These are phyloP conservation scores for Candolleomyces aberdarensis DNA, from an alignment of 768 basidiomycete species.

Conservation along the genomic window DNA sequence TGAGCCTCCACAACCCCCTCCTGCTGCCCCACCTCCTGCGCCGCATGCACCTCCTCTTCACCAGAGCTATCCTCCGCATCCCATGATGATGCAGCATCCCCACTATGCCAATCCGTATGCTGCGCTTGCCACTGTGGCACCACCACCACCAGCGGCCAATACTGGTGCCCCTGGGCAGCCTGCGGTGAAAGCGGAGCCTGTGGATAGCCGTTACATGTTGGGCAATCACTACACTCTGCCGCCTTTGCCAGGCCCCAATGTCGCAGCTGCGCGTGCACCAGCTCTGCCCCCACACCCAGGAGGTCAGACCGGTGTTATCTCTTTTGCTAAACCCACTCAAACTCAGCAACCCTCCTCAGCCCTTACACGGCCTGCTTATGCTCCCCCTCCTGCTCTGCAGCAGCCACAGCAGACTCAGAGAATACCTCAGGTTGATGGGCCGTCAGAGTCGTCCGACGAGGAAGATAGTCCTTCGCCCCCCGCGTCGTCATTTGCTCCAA, in stretches of 20 bases:
- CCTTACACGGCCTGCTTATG: constrained; percentile 11
- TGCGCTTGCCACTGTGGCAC: constrained; percentile 31
- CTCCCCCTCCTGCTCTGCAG: constrained; percentile 9
- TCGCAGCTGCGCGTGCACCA: constrained; percentile 43
- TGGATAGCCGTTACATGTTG: constrained; percentile 67
- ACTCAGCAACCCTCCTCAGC: constrained; percentile 13
- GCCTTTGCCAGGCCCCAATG: constrained; percentile 60
- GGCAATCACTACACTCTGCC: constrained; percentile 45
- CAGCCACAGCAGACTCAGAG: constrained; percentile 24
- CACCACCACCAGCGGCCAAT: constrained; percentile 23
- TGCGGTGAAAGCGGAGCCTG: constrained; percentile 70
- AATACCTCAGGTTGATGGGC: constrained; percentile 83
- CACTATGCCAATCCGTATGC: constrained; percentile 58
- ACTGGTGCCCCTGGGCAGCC: constrained; percentile 36
- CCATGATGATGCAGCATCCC: constrained; percentile 57
- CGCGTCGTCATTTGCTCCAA: constrained; percentile 63
- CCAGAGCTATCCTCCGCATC: constrained; percentile 56
- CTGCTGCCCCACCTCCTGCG: constrained; percentile 31
- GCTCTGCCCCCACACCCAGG: constrained; percentile 45
- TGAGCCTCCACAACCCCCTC: constrained; percentile 46
- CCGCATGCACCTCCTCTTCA: constrained; percentile 46
- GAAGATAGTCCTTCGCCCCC: constrained; percentile 67
- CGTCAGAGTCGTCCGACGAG: constrained; percentile 64
- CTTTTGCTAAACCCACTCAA: constrained; percentile 42
- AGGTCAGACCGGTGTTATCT: constrained; percentile 56